Evolutionary conservation across 1,284 basidiomycete genomes (phyloP), one percentile per base, ranked within the genome.

Genomic region (Golubevia pallescens): DNA sequence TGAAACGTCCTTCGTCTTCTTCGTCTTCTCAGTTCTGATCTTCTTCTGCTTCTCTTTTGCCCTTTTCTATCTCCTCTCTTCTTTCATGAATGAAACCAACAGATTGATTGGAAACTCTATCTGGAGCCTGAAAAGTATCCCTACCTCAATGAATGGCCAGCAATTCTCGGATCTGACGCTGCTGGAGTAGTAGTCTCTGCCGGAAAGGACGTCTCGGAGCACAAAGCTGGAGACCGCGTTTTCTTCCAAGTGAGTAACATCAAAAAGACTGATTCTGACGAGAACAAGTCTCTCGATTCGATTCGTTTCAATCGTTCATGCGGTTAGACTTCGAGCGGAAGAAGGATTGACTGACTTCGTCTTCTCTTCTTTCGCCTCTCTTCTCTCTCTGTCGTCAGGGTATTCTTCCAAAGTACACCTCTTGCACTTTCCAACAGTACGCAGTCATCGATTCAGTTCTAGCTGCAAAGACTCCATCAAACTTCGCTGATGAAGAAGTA

Each of bases 381-480:
- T 38, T 38, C 34, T 38, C 34, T 5, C 34, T 5, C 34, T 38
- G 5, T 38, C 10, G n/a, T 10, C 76, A 80, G 61, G 77, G 77
- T n/a, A 74, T 70, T 58, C 56, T 78, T 1, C 70, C 70, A 16
- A 60, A 69, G 13, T 61, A 68, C 59, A 68, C 70, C n/a, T 55
- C 59, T 16, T 62, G 58, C 20, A 80, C 76, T 14, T 78, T 76
- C 67, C 77, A 80, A 62, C 69, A 78, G 59, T 74, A 80, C 57
- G 60, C 42, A 58, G 66, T 67, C 59, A 67, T 78, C 53, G 73
- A 73, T n/a, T 73, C 71, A 19, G 52, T 52, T 1, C 67, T 78
- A 16, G 66, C 67, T 10, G 64, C 67, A 21, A 65, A 66, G 42
- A 76, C 72, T n/a, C 77, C 76, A 21, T 52, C 51, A 14, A 73